Evolutionary conservation across 148 eudicot species (phyloP).

Genomic region (Fagopyrum esculentum): DNA sequence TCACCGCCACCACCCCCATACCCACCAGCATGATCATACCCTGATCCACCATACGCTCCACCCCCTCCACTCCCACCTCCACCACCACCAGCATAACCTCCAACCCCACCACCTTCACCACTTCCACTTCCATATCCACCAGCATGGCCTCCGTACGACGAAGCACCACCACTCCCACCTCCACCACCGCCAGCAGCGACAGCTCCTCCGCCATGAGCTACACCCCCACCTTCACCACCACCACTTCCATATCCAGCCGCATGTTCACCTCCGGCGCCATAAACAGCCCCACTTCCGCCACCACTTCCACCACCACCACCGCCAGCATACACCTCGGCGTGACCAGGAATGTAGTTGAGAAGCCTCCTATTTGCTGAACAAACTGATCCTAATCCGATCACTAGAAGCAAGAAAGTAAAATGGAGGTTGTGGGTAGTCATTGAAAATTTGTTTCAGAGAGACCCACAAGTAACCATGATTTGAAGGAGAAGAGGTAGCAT

Average conservation of each 20-base stretch:
- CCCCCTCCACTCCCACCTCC: conserved; percentile 35
- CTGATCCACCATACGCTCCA: conserved; percentile 20
- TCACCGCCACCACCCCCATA: conserved; percentile 21
- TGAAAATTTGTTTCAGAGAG: background rate
- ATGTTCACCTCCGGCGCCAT: conserved; percentile 25
- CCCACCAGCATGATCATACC: conserved; percentile 22
- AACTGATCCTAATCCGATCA: background rate
- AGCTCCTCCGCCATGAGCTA: conserved; percentile 13
- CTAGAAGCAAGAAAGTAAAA: background rate
- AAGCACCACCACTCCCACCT: conserved; percentile 24
- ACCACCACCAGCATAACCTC: conserved; percentile 20
- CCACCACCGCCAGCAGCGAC: conserved; percentile 13
- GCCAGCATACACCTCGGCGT: conserved; percentile 15
- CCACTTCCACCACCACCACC: conserved; percentile 34
- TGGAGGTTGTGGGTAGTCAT: conserved; percentile 9
- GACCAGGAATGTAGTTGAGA: conserved; percentile 6
- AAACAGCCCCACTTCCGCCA: conserved; percentile 11
- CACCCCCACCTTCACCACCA: conserved; percentile 23
- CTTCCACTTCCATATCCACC: conserved; percentile 17
- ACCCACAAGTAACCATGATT: background rate
- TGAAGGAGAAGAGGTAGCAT: background rate
- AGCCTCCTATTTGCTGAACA: conserved; percentile 9
- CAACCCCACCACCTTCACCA: conserved; percentile 14
- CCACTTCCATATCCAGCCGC: conserved; percentile 22
- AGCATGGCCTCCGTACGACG: conserved; percentile 14